Conservation (phyloP, 352 stramenopile genomes). For the Phytopythium montanum region DNA sequence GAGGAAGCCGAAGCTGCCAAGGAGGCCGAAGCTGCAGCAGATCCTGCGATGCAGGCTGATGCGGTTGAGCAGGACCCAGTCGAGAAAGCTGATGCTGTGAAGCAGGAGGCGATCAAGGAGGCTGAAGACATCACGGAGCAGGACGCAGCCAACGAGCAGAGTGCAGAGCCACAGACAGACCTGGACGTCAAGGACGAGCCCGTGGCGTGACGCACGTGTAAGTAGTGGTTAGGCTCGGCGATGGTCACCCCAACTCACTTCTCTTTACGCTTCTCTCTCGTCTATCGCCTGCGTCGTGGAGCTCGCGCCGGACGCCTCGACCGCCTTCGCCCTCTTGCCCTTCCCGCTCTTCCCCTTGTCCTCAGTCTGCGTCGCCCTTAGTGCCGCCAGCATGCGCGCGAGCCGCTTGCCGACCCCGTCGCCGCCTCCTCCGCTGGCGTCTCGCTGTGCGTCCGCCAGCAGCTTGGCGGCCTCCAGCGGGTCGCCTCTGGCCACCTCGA, state of each 20-base stretch:
- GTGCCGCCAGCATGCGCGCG: not conserved
- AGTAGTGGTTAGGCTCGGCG: not conserved
- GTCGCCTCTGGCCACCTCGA: slow-evolving; percentile 51
- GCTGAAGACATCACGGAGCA: not conserved
- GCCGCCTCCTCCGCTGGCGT: too few species aligned
- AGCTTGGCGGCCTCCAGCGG: slow-evolving; percentile 59
- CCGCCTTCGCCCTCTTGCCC: not conserved
- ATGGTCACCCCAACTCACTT: not conserved
- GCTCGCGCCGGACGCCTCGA: not conserved
- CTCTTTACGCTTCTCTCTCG: not conserved
- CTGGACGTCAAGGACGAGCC: not conserved
- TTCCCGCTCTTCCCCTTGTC: not conserved
- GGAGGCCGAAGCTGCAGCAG: not conserved
- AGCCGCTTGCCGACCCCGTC: not conserved
- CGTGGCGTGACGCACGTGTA: not conserved
- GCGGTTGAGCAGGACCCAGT: not conserved
- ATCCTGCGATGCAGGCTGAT: too few species aligned
- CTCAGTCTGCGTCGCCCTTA: not conserved
- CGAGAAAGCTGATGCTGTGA: not conserved
- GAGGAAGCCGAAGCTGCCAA: not conserved
- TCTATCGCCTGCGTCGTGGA: not conserved
- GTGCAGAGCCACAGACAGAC: not conserved
- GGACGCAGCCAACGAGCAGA: not conserved
- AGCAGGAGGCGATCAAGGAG: not conserved
- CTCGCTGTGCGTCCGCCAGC: slow-evolving; percentile 20